These are phyloP conservation scores for Talaromyces proteolyticus DNA, from an alignment of 495 filamentous ascomycete species.

Conservation along the genomic window DNA sequence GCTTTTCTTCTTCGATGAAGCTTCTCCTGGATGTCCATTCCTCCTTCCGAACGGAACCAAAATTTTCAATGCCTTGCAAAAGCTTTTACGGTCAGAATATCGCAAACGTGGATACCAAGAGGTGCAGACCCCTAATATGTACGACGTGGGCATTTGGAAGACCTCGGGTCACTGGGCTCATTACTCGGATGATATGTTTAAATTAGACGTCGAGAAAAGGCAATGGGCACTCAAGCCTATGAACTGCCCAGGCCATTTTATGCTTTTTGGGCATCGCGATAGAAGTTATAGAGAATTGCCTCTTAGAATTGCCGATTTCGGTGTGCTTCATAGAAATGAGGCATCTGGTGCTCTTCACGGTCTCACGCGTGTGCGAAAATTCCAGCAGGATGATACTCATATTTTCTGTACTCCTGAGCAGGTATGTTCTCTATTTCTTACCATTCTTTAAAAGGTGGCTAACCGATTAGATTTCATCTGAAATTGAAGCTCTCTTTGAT, in stretches of 20 bases:
- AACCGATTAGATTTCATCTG: constrained; percentile 60
- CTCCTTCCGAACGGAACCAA: constrained; percentile 87
- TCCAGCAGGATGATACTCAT: constrained; percentile 94
- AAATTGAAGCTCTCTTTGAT: constrained; percentile 84
- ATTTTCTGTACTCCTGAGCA: constrained; percentile 84
- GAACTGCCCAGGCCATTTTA: constrained; percentile 91
- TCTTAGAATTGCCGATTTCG: constrained; percentile 88
- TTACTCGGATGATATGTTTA: constrained; percentile 97
- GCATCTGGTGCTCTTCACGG: constrained; percentile 87
- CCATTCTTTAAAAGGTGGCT: constrained; percentile 4
- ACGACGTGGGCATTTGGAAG: constrained; percentile 85
- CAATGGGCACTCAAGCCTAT: constrained; percentile 83
- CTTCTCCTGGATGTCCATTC: constrained; percentile 88
- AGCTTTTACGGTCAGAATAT: constrained; percentile 78
- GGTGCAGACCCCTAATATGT: constrained; percentile 96
- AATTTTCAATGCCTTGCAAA: constrained; percentile 84
- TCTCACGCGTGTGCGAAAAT: constrained; percentile 83
- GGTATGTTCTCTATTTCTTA: constrained; percentile 22
- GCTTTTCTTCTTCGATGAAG: constrained; percentile 92
- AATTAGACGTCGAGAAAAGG: constrained; percentile 84
- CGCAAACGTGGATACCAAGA: constrained; percentile 92
- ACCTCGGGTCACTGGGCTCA: constrained; percentile 91
- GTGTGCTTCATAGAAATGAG: constrained; percentile 91
- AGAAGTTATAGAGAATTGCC: constrained; percentile 85
- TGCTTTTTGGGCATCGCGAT: constrained; percentile 72